Evolutionary conservation across 345 rosid genomes (phyloP), one percentile per base, ranked within the genome.

Genomic region (Boechera retrofracta): DNA sequence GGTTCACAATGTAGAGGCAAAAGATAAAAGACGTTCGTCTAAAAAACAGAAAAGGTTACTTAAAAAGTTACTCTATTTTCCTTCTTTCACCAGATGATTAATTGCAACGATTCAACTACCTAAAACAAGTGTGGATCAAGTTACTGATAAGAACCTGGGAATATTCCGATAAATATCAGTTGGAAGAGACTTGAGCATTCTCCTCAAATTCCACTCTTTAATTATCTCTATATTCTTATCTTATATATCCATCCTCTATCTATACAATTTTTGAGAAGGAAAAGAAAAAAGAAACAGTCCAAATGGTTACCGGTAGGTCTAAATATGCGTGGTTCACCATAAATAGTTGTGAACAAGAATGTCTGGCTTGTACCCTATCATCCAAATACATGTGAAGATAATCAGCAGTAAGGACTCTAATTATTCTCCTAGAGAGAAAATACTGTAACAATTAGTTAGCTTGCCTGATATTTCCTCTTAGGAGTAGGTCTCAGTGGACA

Each of bases 271-370:
- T 70, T 8, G 10, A 61, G 16, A 26, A 33, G 11, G 5, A 44
- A 54, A 24, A 45, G 10, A 21, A 8, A 29, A 16, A 55, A 32
- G 0, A 61, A 12, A 2, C 4, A 35, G 45, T 35, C 7, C n/a
- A 61, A 57, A 73, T 11, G 41, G 80, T 75, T 75, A 94, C 98
- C 98, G 1, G 98, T 94, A 49, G 98, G 88, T 74, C 97, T 87
- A 86, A 94, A 94, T 16, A 92, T 75, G 86, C 97, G 89, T 64
- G 98, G 98, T 74, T 83, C 85, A 64, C 96, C 98, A 82, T 94
- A 83, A 69, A 87, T 77, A 65, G 97, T 90, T 71, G 98, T 94
- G 84, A 94, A 94, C 71, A 94, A 87, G 86, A 90, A 94, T 63
- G 92, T 82, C 77, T 90, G 88, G 82, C 85, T 83, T 79, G 95